Percentiles rank a stretch among this genome's conserved stretches.
Conservation (phyloP, 2,329 filamentous ascomycete species). For the Talaromyces funiculosus region DNA sequence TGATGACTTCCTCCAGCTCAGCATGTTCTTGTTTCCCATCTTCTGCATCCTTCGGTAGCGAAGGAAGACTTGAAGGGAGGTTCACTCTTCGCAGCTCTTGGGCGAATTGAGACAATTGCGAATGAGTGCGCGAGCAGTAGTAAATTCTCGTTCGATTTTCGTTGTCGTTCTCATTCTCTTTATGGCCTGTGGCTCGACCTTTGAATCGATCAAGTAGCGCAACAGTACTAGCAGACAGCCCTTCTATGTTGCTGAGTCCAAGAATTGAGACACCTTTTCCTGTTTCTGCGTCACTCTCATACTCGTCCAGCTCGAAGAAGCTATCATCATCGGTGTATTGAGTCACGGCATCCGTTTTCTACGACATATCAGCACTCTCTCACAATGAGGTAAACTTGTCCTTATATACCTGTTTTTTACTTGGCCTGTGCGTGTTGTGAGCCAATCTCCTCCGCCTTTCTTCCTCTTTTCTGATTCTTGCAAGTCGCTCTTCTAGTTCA, state of each 20-base stretch:
- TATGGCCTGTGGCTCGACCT: constrained; percentile 33
- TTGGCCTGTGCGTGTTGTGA: constrained; percentile 42
- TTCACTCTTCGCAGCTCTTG: constrained; percentile 72
- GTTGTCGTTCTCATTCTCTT: constrained; percentile 48
- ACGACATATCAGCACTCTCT: background rate
- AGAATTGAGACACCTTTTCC: constrained; percentile 20
- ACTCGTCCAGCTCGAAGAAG: constrained; percentile 71
- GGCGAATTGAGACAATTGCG: constrained; percentile 83
- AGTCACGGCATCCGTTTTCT: constrained; percentile 26
- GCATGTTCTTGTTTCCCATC: constrained; percentile 20
- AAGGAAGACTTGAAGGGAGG: constrained; percentile 65
- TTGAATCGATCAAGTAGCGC: constrained; percentile 65
- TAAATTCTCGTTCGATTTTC: constrained; percentile 75
- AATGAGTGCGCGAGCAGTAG: constrained; percentile 89
- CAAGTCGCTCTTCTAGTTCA: constrained; percentile 68
- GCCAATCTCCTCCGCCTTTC: constrained; percentile 54
- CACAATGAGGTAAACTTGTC: background rate
- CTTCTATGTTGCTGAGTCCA: constrained; percentile 32
- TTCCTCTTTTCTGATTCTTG: constrained; percentile 56
- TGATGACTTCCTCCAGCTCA: constrained; percentile 56
- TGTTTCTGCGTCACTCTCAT: constrained; percentile 57
- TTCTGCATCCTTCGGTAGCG: constrained; percentile 21
- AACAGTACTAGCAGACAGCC: constrained; percentile 68
- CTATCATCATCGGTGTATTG: constrained; percentile 49
- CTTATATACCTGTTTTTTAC: constrained; percentile 41